Percentiles rank a stretch among this genome's conserved stretches.
Conservation (phyloP, 495 filamentous ascomycete species). For the Tirmania nivea region DNA sequence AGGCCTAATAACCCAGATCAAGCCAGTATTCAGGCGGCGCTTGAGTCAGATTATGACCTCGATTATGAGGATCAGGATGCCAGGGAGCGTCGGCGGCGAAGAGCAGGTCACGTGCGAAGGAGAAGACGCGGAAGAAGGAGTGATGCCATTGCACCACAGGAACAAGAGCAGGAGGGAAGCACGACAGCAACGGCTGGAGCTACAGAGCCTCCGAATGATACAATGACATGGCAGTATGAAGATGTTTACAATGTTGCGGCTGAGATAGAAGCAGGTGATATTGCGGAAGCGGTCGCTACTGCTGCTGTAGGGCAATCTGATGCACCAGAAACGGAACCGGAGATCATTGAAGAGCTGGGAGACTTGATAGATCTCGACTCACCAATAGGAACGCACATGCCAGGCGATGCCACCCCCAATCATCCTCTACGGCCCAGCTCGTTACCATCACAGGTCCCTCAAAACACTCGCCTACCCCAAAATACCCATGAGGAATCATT, state of each 20-base stretch:
- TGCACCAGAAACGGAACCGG: too few relatives aligned
- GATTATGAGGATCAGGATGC: background rate
- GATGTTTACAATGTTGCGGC: too few relatives aligned
- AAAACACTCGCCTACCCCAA: too few relatives aligned
- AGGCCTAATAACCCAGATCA: conserved; percentile 11
- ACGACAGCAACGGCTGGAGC: background rate
- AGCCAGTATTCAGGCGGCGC: conserved; percentile 9
- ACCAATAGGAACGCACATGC: background rate
- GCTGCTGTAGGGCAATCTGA: too few relatives aligned
- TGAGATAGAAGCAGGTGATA: too few relatives aligned
- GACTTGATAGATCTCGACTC: too few relatives aligned
- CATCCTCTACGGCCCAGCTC: background rate
- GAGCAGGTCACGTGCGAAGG: background rate
- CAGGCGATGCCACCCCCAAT: background rate
- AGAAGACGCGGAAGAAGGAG: background rate
- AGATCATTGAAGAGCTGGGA: too few relatives aligned
- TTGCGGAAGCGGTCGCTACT: too few relatives aligned
- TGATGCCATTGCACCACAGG: background rate
- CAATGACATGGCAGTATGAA: background rate
- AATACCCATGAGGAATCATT: too few relatives aligned
- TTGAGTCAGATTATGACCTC: conserved; percentile 11
- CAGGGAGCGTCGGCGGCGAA: background rate
- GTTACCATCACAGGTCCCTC: too few relatives aligned
- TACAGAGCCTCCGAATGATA: background rate
- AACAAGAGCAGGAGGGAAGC: background rate